Evolutionary conservation across 805 yeast genomes (phyloP).

Genomic region (Myxozyma neotropica): DNA sequence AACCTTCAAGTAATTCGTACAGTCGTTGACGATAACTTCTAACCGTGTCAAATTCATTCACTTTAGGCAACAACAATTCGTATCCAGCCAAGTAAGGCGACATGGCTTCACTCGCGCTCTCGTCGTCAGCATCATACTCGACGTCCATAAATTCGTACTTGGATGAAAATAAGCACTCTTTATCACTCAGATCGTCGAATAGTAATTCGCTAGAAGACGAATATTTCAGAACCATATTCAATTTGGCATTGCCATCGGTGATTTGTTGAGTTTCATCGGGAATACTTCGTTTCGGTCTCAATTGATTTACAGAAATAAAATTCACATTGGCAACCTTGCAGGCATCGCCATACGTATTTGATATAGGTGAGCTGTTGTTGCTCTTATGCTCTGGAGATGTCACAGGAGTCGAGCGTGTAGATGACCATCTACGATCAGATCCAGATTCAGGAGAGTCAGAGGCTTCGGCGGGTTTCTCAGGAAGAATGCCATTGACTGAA

Average conservation of each 20-base stretch:
- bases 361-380: background rate
- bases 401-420: background rate
- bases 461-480: background rate
- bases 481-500: background rate
- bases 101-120: background rate
- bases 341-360: background rate
- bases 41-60: background rate
- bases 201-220: no score
- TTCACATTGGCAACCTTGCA: background rate
- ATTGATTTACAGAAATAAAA: background rate
- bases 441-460: background rate
- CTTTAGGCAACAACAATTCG: background rate
- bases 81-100: background rate
- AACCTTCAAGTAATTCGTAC: background rate
- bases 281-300: background rate
- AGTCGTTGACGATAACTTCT: background rate
- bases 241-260: no score
- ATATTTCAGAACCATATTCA: no score
- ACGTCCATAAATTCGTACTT: no score
- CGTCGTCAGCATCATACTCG: constrained; percentile 1
- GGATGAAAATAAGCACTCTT: no score
- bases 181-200: no score
- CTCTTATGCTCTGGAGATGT: background rate
- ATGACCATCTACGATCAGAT: background rate
- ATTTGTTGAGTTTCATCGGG: background rate